Base-by-base conservation (phyloP, 768 basidiomycete species). In the Serendipita vermifera region DNA sequence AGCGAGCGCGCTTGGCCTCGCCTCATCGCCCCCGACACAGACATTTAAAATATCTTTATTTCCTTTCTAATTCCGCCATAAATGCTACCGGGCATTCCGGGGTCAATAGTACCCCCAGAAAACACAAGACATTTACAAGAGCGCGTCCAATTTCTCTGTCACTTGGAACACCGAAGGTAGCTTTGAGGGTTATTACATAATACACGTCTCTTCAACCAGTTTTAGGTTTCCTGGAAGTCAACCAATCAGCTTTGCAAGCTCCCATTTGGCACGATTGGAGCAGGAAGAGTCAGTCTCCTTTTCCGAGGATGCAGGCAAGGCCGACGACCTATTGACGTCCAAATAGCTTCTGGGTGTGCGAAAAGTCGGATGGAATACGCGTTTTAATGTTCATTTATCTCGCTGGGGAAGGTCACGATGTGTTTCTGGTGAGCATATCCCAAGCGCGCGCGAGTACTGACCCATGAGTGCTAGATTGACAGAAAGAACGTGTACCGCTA, bases 351-450 rank as follows among this genome's bases (percentile, higher is more conserved):
- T 99, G 94, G 94, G 96, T 99, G 38, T 96, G 92, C 71, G 96
- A 99, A 73, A 98, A 98, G 73, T 94, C 90, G 11, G 96, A 98
- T 65, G 96, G 96, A 11, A 67, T 99, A 54, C 81, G 96, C 33
- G 87, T 98, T 36, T 73, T 99, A 27, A 78, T 98, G 54, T 71
- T 94, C 58, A 77, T 98, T 51, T 72, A 77, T 67, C 72, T 72
- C 61, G 74, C 70, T 48, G 85, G 86, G 67, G 59, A 67, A 24
- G 65, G 64, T 41, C 74, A 75, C 60, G 73, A 75, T 51, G 79
- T 85, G 2, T 96, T 80, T 70, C 75, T 97, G 27, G 96, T 94
- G 61, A 61, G 85, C 70, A 39, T 54, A 33, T 55, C 57, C 24
- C 35, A 31, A 5, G 36, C 40, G 55, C 33, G 58, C 29, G 14